Evolutionary conservation across 78 protist species (phyloP), one percentile per base, ranked within the genome.

Genomic region (Dictyostelium intermedium): DNA sequence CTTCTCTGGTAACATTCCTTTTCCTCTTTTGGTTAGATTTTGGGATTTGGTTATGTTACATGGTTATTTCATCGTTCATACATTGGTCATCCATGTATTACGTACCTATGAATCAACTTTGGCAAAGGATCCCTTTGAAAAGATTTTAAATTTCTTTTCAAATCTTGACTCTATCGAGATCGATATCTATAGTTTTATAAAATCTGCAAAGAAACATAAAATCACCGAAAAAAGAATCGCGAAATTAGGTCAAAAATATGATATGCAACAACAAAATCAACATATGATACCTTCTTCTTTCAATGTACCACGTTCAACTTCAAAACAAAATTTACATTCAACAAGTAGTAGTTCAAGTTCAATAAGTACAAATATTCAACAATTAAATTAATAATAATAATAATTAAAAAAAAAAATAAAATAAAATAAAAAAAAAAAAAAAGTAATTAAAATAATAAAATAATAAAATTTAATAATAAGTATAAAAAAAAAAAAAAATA

Each of bases 21-120:
- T 95, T 39, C 81, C 89, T 2, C 10, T 85, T 45, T 41, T 83
- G 77, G 82, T 95, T 23, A 80, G 97, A 47, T 73, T 95, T 74
- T 95, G 97, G 97, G 97, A 95, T 50, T 61, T 92, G 78, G 85
- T 95, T 8, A 23, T 95, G 41, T 61, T 72, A 13, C 45, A 89
- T 53, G 97, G 96, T 25, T 94, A 86, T 73, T 87, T 70, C 47
- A 69, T 94, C 60, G 37, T 87, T 34, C 92, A 89, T 27, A 94
- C 80, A 3, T 60, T 89, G 30, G 82, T 47, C 45, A 80, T 89
- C n/a, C 85, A 89, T 34, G 23, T 89, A 0, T 5, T 89, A 2
- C 14, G 94, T 23, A 27, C 23, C 23, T 41, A 80, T 25, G 82
- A 89, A 70, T 85, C 82, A 23, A 56, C 66, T 1, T 81, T 89